phyloP scores from a whole-genome alignment of 164 flowering plant species.

The Hamamelis virginiana region DNA sequence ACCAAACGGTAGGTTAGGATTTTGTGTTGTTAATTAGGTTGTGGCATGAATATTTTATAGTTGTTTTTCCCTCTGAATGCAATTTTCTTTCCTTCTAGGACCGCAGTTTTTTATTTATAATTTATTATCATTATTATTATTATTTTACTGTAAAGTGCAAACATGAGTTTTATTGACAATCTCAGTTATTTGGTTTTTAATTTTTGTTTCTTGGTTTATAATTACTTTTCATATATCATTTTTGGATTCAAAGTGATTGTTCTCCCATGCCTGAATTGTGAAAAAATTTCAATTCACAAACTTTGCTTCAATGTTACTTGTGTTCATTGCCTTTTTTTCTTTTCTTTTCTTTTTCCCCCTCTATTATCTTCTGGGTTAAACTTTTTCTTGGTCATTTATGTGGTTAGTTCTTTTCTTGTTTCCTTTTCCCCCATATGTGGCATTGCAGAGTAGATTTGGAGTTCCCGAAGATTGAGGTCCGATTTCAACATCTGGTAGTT shows the following conservation, averaged over 20 bases:
- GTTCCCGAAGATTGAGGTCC: conserved; percentile 87
- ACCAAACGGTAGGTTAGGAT: too few species aligned
- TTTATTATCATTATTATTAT: too few species aligned
- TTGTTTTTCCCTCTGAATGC: too few species aligned
- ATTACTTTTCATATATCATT: not conserved
- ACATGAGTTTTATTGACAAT: too few species aligned
- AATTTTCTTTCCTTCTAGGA: too few species aligned
- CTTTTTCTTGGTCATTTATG: not conserved
- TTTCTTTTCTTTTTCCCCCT: not conserved
- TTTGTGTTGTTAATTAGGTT: too few species aligned
- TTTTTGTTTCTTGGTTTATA: too few species aligned
- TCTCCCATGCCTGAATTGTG: not conserved
- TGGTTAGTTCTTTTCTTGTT: too few species aligned
- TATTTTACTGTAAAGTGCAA: too few species aligned
- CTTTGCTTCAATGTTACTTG: not conserved
- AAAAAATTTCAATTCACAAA: not conserved
- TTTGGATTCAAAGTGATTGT: not conserved
- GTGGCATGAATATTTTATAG: too few species aligned
- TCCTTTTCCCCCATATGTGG: not conserved
- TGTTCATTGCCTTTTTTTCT: not conserved
- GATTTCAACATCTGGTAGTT: conserved; percentile 70
- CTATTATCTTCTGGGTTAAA: not conserved
- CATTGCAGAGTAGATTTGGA: conserved; percentile 75
- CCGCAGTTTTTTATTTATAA: too few species aligned
- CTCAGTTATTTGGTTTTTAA: too few species aligned